Evolutionary conservation across 2,329 filamentous ascomycete species (phyloP), one percentile per base, ranked within the genome.

Genomic region (Xylariales sp.): DNA sequence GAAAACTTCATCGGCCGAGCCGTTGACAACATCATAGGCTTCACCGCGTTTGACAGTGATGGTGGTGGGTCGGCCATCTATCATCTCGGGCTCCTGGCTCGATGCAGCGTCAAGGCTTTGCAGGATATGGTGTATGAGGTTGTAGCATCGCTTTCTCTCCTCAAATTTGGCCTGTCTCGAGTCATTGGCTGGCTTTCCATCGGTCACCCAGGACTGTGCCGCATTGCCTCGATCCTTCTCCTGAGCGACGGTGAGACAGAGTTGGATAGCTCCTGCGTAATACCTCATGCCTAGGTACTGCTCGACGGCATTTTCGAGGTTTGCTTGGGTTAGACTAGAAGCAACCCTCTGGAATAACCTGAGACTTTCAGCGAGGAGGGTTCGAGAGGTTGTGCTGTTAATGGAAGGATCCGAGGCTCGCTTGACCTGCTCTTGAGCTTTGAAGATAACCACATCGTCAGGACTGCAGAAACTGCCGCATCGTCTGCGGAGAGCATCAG

Each of bases 391-490:
- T 49, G 90, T 91, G 4, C 81, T 81, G 53, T 89, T 88, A 5
- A 74, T 69, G 8, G 81, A 79, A 33, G 86, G 79, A 58, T 96
- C 90, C 3, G 83, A 81, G 1, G 91, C 91, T 49, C 88, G 79
- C 69, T 95, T 94, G 37, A 97, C 69, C 53, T 91, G 86, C 61
- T 98, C 93, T 58, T 97, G 91, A 0, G 93, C 93, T 63, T 95
- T 97, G 80, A 98, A 98, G 50, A 96, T 91, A 47, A 97, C 82
- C 2, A 97, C 93, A 65, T 98, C 93, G 47, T 98, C 91, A 1
- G 91, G 83, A 54, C 90, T 96, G 61, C 93, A 98, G 74, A 98
- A 98, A 63, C 86, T 96, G 45, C 93, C 94, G 51, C 93, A 98
- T 51, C 90, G 80, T 51, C 93, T 77, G 32, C 93, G 79, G 34